Conservation (phyloP, 2,329 filamentous ascomycete species). For the Grosmannia huntii region DNA sequence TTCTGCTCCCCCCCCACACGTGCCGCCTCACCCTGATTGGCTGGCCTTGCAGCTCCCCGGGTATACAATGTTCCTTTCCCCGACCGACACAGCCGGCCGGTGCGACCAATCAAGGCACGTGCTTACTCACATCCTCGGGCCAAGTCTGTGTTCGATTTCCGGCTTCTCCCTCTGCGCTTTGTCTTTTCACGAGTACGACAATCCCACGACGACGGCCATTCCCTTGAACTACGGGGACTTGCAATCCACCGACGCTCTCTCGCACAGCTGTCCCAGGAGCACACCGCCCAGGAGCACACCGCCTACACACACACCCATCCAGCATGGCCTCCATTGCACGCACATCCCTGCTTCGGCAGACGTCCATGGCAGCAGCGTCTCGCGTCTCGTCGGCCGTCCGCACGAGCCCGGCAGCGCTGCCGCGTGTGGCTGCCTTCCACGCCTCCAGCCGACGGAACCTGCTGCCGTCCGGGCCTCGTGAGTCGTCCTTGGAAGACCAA, state of each 20-base stretch:
- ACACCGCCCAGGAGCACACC: neutral
- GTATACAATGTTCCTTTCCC: neutral
- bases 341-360: slow-evolving; percentile 41
- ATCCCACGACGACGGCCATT: neutral
- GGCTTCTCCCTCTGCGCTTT: slow-evolving; percentile 8
- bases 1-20: neutral
- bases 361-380: slow-evolving; percentile 26
- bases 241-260: neutral
- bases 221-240: too few relatives aligned
- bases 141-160: slow-evolving; percentile 7
- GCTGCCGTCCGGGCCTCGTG: slow-evolving; percentile 77
- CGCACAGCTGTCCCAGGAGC: neutral
- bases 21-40: neutral
- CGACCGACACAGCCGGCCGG: neutral
- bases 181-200: neutral
- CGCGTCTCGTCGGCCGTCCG: slow-evolving; percentile 9
- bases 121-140: slow-evolving; percentile 14
- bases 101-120: slow-evolving; percentile 11
- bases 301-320: too few relatives aligned
- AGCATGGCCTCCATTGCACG: slow-evolving; percentile 45
- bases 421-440: slow-evolving; percentile 67
- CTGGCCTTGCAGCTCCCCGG: neutral
- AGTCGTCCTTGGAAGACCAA: slow-evolving; percentile 23
- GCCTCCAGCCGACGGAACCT: slow-evolving; percentile 63
- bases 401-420: slow-evolving; percentile 15